These are phyloP conservation scores for Eremochloa ophiuroides DNA, from an alignment of 176 grass and related monocot species.

Conservation along the genomic window DNA sequence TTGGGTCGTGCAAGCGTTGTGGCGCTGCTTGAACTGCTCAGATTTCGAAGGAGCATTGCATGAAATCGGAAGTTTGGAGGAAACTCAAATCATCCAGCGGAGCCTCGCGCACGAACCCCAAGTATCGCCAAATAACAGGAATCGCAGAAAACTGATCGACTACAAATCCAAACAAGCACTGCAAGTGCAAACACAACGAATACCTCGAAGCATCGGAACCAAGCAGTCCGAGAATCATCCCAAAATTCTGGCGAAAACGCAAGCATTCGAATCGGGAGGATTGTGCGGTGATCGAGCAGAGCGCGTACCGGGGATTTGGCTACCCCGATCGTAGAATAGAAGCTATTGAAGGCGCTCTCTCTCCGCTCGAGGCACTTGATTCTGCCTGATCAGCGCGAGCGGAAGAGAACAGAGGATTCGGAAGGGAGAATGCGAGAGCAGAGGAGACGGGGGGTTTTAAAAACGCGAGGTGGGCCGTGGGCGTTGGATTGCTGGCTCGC, in stretches of 20 bases:
- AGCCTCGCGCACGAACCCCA: neutral
- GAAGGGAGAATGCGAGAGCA: neutral
- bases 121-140: neutral
- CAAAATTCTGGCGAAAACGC: neutral
- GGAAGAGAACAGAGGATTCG: neutral
- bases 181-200: neutral
- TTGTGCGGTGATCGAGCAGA: neutral
- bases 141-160: neutral
- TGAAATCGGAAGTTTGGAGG: neutral
- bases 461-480: neutral
- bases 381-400: neutral
- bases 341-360: neutral
- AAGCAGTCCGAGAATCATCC: neutral
- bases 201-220: neutral
- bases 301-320: neutral
- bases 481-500: too few species aligned
- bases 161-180: neutral
- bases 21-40: neutral
- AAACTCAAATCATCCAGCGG: neutral
- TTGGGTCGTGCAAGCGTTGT: neutral
- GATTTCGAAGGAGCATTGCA: neutral
- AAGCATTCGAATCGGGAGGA: neutral
- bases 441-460: neutral
- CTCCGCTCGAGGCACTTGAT: neutral
- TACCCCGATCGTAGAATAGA: neutral